Evolutionary conservation across 805 yeast species (phyloP).

Genomic region (Yamadazyma ubonensis): DNA sequence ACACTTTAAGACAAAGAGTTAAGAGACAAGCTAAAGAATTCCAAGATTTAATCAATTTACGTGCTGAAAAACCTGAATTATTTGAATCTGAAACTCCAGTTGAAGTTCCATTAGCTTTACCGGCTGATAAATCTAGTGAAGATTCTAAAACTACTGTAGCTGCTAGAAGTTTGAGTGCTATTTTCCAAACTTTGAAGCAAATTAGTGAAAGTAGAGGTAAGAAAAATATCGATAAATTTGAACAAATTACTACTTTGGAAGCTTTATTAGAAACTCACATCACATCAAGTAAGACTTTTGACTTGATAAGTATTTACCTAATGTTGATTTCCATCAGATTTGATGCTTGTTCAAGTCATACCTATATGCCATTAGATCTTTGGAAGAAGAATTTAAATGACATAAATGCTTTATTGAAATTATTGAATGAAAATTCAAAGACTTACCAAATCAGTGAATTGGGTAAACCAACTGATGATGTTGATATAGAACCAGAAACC

Average conservation of each 20-base stretch:
- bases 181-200: constrained; percentile 70
- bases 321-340: constrained; percentile 85
- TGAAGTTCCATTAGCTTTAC: constrained; percentile 25
- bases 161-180: constrained; percentile 41
- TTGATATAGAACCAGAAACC: constrained; percentile 64
- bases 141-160: constrained; percentile 33
- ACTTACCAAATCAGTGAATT: constrained; percentile 70
- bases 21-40: constrained; percentile 75
- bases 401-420: constrained; percentile 57
- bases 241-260: constrained; percentile 74
- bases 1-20: constrained; percentile 83
- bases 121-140: constrained; percentile 32
- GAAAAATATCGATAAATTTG: constrained; percentile 81
- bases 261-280: constrained; percentile 43
- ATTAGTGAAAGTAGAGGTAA: constrained; percentile 92
- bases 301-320: constrained; percentile 72
- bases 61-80: constrained; percentile 67
- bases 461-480: constrained; percentile 68
- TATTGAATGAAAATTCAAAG: constrained; percentile 61
- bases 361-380: constrained; percentile 73
- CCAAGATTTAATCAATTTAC: constrained; percentile 56
- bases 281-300: constrained; percentile 51
- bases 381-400: constrained; percentile 75
- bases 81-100: constrained; percentile 58
- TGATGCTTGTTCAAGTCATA: constrained; percentile 66